Percentiles rank a stretch among this genome's conserved stretches.
Evolutionary conservation across 371 early-diverging fungal species (phyloP).

Genomic region (Actinomucor elegans): DNA sequence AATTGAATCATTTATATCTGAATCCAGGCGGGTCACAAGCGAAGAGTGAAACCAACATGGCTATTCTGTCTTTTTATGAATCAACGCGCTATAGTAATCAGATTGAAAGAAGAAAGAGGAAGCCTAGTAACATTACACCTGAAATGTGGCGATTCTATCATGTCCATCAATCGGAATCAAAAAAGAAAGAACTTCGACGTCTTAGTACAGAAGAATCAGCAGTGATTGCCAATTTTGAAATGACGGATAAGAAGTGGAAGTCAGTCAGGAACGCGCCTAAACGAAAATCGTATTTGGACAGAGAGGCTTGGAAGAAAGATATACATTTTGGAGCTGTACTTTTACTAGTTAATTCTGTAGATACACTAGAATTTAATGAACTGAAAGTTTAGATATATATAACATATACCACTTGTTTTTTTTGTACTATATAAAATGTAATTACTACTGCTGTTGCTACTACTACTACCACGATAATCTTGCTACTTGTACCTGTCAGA

Average conservation of each 20-base stretch:
- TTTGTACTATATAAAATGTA: background rate
- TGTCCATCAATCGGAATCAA: conserved; percentile 8
- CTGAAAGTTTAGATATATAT: conserved; percentile 8
- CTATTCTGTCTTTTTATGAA: conserved; percentile 23
- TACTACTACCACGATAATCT: too few species aligned
- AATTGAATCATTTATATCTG: conserved; percentile 12
- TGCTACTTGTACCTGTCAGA: background rate
- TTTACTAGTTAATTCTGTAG: conserved; percentile 23
- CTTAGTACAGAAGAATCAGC: conserved; percentile 27
- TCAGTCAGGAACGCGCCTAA: conserved; percentile 7
- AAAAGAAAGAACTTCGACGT: conserved; percentile 10
- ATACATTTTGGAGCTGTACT: conserved; percentile 26
- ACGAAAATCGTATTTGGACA: conserved; percentile 15
- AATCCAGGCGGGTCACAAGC: conserved; percentile 19
- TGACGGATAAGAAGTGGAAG: conserved; percentile 29
- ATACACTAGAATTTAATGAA: conserved; percentile 24
- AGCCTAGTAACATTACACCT: background rate
- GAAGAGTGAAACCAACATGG: conserved; percentile 8
- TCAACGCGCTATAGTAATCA: conserved; percentile 20
- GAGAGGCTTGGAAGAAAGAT: conserved; percentile 21
- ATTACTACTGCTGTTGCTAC: background rate
- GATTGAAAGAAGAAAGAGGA: conserved; percentile 5
- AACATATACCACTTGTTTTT: background rate
- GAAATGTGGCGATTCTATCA: conserved; percentile 31
- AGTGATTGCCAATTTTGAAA: conserved; percentile 23